Conservation (phyloP, 2,329 filamentous ascomycete species). For the Fusarium newnesense region DNA sequence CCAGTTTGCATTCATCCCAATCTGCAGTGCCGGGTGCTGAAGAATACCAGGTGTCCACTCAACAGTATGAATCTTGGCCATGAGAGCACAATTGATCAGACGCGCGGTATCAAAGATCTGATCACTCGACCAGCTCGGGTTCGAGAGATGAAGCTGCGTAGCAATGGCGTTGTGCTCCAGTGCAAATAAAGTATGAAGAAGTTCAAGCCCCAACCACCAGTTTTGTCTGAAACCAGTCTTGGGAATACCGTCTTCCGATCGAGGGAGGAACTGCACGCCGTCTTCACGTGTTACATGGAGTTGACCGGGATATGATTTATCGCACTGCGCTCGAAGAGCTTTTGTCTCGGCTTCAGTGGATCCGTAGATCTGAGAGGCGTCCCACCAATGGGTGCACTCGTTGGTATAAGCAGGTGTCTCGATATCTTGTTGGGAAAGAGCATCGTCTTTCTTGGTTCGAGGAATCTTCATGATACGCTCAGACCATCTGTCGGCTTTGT, state of each 20-base stretch:
- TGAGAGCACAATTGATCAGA: constrained; percentile 20
- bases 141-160: constrained; percentile 19
- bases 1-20: constrained; percentile 28
- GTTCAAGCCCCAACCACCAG: constrained; percentile 27
- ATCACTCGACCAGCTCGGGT: constrained; percentile 16
- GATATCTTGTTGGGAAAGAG: neutral
- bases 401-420: constrained; percentile 20
- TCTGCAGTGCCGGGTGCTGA: constrained; percentile 15
- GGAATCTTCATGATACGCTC: constrained; percentile 11
- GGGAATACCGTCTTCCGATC: constrained; percentile 10
- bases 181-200: constrained; percentile 19
- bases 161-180: constrained; percentile 27
- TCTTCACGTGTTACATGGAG: neutral
- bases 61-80: constrained; percentile 30
- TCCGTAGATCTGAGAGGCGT: constrained; percentile 28
- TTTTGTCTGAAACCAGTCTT: constrained; percentile 25
- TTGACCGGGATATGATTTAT: constrained; percentile 6
- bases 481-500: constrained; percentile 3
- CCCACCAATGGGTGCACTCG: constrained; percentile 28
- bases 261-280: constrained; percentile 17
- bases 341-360: constrained; percentile 17
- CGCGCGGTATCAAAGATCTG: constrained; percentile 13
- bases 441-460: neutral
- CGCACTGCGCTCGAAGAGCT: neutral
- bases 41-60: constrained; percentile 30